These are phyloP conservation scores for Neurospora intermedia DNA, from an alignment of 495 filamentous ascomycete genomes.

Conservation along the genomic window DNA sequence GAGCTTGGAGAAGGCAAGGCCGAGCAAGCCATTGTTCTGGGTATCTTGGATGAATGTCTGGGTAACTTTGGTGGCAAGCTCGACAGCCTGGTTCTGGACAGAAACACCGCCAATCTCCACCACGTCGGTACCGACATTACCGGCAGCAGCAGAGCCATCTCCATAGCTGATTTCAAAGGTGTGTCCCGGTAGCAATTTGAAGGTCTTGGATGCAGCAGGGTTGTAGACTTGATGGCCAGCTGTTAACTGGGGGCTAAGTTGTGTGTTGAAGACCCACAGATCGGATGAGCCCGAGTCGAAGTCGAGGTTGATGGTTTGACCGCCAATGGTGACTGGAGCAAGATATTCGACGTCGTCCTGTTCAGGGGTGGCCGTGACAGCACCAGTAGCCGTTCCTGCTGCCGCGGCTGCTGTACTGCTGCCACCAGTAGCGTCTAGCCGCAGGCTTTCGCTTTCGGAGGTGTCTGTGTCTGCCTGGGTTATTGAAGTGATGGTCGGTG, in stretches of 20 bases:
- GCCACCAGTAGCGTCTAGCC: not conserved
- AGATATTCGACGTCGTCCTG: constrained; percentile 58
- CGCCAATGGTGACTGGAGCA: constrained; percentile 59
- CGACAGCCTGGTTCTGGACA: constrained; percentile 57
- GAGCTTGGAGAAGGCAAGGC: constrained; percentile 63
- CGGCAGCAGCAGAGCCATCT: constrained; percentile 56
- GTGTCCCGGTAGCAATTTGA: constrained; percentile 28
- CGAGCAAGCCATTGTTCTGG: constrained; percentile 61
- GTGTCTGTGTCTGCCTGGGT: not conserved
- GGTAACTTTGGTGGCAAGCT: constrained; percentile 56
- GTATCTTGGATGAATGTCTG: constrained; percentile 51
- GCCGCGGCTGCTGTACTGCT: not conserved
- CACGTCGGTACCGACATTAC: constrained; percentile 58
- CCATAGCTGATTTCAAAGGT: constrained; percentile 65
- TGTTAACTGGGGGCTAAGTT: constrained; percentile 35
- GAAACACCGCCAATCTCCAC: constrained; percentile 65
- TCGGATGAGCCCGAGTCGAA: constrained; percentile 82
- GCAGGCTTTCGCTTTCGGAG: constrained; percentile 11
- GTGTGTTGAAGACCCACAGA: constrained; percentile 72
- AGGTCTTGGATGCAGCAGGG: constrained; percentile 46
- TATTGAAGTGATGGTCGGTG: not conserved
- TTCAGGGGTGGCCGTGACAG: constrained; percentile 51
- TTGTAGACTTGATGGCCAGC: constrained; percentile 52
- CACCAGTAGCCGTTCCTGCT: constrained; percentile 22
- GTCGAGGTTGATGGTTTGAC: constrained; percentile 61